A percentile compares a stretch with the other conserved stretches of the same genome.
Evolutionary conservation across 2,329 filamentous ascomycete genomes (phyloP).

Genomic region (Exophiala mesophila): DNA sequence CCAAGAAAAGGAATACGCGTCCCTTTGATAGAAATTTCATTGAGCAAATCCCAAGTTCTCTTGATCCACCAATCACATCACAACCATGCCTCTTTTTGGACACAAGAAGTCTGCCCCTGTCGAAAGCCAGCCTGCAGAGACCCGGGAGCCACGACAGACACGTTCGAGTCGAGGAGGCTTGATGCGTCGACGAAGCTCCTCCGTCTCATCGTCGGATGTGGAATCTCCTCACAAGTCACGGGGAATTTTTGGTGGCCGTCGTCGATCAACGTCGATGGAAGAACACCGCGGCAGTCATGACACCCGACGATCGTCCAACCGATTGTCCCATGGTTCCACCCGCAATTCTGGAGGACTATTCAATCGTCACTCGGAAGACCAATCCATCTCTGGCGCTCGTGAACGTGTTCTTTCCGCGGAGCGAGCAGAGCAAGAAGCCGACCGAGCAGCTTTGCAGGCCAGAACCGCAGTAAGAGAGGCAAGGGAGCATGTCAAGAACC

Average conservation of each 20-base stretch:
- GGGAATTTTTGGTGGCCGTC: slow-evolving; percentile 13
- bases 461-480: slow-evolving; percentile 58
- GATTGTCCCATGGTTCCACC: slow-evolving; percentile 24
- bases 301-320: slow-evolving; percentile 5
- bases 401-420: slow-evolving; percentile 61
- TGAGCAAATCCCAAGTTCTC: neutral
- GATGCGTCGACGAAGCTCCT: slow-evolving; percentile 34
- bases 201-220: slow-evolving; percentile 25
- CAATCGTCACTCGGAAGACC: slow-evolving; percentile 50
- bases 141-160: slow-evolving; percentile 12
- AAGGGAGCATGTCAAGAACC: slow-evolving; percentile 55
- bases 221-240: slow-evolving; percentile 5
- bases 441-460: slow-evolving; percentile 57
- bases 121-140: slow-evolving; percentile 15
- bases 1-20: too few species aligned
- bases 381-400: slow-evolving; percentile 56
- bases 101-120: slow-evolving; percentile 20
- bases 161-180: slow-evolving; percentile 32
- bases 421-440: slow-evolving; percentile 59
- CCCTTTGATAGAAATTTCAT: neutral
- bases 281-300: slow-evolving; percentile 26
- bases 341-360: slow-evolving; percentile 33
- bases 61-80: neutral
- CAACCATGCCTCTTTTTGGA: slow-evolving; percentile 25
- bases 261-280: slow-evolving; percentile 25